Conservation (phyloP, 1,139 yeast genomes). For the Martiniozyma asiatica region DNA sequence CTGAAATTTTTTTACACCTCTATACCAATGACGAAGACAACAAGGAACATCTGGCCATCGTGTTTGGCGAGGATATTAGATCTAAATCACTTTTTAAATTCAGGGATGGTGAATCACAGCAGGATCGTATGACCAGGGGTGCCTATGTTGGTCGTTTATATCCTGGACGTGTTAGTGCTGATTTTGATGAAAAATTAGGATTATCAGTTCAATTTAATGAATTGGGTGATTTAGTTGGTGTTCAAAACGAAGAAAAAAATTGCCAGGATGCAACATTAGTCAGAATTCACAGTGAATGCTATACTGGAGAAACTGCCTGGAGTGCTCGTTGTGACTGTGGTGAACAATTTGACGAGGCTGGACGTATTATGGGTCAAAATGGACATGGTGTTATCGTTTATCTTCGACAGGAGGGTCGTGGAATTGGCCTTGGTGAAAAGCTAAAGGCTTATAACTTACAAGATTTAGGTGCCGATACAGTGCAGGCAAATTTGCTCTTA, state of each 20-base stretch:
- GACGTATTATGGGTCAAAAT: slow-evolving; percentile 71
- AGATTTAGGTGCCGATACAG: slow-evolving; percentile 97
- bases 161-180: slow-evolving; percentile 74
- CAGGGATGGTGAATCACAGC: slow-evolving; percentile 61
- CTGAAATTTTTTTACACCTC: slow-evolving; percentile 83
- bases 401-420: slow-evolving; percentile 95
- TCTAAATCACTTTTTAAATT: slow-evolving; percentile 58
- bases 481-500: slow-evolving; percentile 83
- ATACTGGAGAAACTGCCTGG: slow-evolving; percentile 99
- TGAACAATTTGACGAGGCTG: slow-evolving; percentile 97
- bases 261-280: slow-evolving; percentile 29
- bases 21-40: slow-evolving; percentile 77
- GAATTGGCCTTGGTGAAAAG: slow-evolving; percentile 94
- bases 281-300: slow-evolving; percentile 93
- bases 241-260: slow-evolving; percentile 21
- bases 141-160: slow-evolving; percentile 83
- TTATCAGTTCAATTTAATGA: slow-evolving; percentile 34
- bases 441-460: slow-evolving; percentile 93
- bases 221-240: slow-evolving; percentile 35
- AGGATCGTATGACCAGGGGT: slow-evolving; percentile 92
- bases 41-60: slow-evolving; percentile 95
- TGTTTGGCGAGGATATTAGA: slow-evolving; percentile 84
- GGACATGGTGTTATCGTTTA: slow-evolving; percentile 95
- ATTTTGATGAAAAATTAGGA: slow-evolving; percentile 37
- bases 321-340: slow-evolving; percentile 98